Conservation (phyloP, 129 eudicot species). For the Pseudognaphalium luteoalbum region DNA sequence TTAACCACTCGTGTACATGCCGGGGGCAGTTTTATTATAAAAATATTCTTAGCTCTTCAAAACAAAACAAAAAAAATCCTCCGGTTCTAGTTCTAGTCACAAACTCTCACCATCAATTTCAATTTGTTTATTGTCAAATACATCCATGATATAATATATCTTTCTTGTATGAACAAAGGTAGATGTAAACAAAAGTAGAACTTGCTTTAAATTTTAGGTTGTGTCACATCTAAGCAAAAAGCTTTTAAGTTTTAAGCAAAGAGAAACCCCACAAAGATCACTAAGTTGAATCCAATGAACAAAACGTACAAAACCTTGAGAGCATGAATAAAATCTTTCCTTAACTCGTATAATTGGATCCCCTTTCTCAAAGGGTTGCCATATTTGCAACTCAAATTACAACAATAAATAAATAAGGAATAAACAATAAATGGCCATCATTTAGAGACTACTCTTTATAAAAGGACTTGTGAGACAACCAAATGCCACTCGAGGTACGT, state of each 20-base stretch:
- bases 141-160: no score
- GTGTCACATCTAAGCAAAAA: conserved; percentile 1
- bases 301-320: conserved; percentile 10
- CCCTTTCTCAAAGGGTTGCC: conserved; percentile 42
- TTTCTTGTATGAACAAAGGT: no score
- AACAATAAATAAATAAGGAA: neutral
- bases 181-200: neutral
- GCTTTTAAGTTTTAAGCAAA: conserved; percentile 21
- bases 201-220: neutral
- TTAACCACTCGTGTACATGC: no score
- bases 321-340: conserved; percentile 42
- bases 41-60: no score
- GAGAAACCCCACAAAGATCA: neutral
- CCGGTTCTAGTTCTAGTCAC: no score
- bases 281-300: conserved; percentile 27
- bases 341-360: conserved; percentile 35
- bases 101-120: no score
- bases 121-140: no score
- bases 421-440: conserved; percentile 13
- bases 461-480: neutral
- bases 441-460: conserved; percentile 12
- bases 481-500: neutral
- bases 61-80: no score
- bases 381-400: conserved; percentile 16
- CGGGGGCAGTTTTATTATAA: no score